Evolutionary conservation across 1,284 basidiomycete genomes (phyloP), one percentile per base, ranked within the genome.

Genomic region (Trichosporon coremiiforme): DNA sequence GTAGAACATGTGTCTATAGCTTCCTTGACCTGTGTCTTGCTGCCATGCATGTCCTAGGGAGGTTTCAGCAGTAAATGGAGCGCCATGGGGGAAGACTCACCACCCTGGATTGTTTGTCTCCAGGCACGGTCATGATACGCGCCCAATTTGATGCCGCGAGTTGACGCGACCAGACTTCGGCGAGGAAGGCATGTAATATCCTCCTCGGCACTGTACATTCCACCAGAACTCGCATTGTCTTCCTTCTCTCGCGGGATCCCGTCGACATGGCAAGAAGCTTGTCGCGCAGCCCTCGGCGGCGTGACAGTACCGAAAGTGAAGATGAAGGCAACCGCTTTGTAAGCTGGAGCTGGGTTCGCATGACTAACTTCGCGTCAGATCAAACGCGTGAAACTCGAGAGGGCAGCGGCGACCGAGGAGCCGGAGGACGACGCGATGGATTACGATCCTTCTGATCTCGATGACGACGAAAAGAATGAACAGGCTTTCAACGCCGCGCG

Each of bases 331-430:
- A 62, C 5, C 41, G 20, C 9, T 3, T n/a, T 6, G 68, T 69
- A 41, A 65, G 68, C n/a, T 38, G 10, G 5, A 5, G 15, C 5
- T 1, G 10, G 15, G 2, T n/a, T 25, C 10, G n/a, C 4, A 20
- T 47, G 0, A n/a, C 63, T 64, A 15, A 45, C 63, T 55, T 67
- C 9, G 55, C 66, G 33, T 8, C 65, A 77, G 75, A 33, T 68
- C 62, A 76, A 77, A 64, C 74, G 74, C 38, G 75, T 76, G 64
- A 77, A 77, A 66, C 64, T 70, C 36, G 76, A 78, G 33, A 50
- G 31, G 35, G 50, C 31, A n/a, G 35, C 8, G 36, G 29, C 29
- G 57, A 60, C 57, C 17, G 66, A 60, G n/a, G 68, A 70, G 13
- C 68, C 67, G 12, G 74, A 71, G n/a, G 67, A 68, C 60, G 70